A percentile compares a stretch with the other conserved stretches of the same genome.
These are phyloP conservation scores for Emergomyces orientalis DNA, from an alignment of 2,329 filamentous ascomycete genomes.

Conservation along the genomic window DNA sequence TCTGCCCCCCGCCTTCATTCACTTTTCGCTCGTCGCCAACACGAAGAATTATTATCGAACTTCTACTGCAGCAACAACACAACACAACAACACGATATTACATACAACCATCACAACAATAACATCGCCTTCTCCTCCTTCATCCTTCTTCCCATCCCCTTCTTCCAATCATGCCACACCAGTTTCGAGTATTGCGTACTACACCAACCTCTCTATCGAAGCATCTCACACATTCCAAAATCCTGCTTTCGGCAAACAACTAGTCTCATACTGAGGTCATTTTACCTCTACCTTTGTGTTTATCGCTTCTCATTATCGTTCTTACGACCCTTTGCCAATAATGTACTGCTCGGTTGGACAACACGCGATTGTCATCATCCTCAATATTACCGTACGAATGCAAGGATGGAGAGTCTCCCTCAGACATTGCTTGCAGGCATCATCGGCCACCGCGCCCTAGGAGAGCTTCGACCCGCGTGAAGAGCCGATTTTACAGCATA, in stretches of 20 bases:
- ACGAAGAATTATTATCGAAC: background rate
- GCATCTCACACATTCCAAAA: background rate
- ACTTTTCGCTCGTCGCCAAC: background rate
- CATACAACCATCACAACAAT: background rate
- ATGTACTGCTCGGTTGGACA: background rate
- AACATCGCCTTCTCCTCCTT: background rate
- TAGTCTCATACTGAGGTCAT: background rate
- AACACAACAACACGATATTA: background rate
- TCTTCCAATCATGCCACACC: background rate
- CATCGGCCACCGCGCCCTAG: background rate
- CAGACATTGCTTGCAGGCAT: background rate
- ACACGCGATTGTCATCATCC: too few species aligned
- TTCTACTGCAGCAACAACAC: background rate
- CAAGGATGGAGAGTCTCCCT: background rate
- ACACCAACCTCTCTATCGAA: background rate
- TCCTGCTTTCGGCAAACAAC: background rate
- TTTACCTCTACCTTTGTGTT: background rate
- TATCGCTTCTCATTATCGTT: background rate
- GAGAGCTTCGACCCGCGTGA: background rate
- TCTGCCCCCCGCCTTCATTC: background rate
- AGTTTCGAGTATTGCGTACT: background rate
- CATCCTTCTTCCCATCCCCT: background rate
- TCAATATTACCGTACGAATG: too few species aligned
- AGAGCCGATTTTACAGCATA: background rate
- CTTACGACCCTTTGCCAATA: background rate